phyloP scores from a whole-genome alignment of 495 filamentous ascomycete species.

The Diplogelasinospora grovesii region DNA sequence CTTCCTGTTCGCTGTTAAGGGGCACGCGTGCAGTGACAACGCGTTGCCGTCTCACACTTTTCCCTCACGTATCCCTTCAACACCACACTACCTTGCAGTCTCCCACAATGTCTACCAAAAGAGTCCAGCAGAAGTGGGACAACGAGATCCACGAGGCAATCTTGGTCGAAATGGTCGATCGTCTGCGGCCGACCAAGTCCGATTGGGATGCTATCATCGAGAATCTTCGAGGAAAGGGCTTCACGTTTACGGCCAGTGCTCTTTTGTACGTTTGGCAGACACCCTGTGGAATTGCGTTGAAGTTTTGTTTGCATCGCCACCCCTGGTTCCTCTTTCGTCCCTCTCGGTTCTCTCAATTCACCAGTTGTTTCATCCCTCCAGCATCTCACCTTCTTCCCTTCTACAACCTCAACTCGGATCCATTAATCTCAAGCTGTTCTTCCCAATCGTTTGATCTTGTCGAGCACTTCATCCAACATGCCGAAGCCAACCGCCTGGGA shows the following conservation, averaged over 20 bases:
- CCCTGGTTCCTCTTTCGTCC: not conserved
- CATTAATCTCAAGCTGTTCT: too few relatives aligned
- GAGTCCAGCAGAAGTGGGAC: conserved; percentile 13
- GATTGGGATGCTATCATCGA: conserved; percentile 8
- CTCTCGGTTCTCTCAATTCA: not conserved
- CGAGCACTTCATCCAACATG: conserved; percentile 7
- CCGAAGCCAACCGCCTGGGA: conserved; percentile 27
- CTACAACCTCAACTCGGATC: too few relatives aligned
- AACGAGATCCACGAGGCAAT: conserved; percentile 20
- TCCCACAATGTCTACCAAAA: conserved; percentile 10
- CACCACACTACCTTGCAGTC: not conserved
- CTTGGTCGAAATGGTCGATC: conserved; percentile 10
- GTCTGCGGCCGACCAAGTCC: conserved; percentile 1
- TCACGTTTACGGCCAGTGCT: conserved; percentile 9
- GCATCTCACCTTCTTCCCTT: not conserved
- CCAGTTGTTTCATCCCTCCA: not conserved
- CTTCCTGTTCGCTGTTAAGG: too few relatives aligned
- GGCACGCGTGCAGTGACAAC: conserved; percentile 18
- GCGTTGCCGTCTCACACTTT: conserved; percentile 20
- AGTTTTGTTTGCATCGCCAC: not conserved
- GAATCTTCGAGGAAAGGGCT: conserved; percentile 6
- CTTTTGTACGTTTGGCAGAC: conserved; percentile 21
- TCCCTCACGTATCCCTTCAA: not conserved
- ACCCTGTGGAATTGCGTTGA: too few relatives aligned
- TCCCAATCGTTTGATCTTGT: too few relatives aligned